Evolutionary conservation across 2,329 filamentous ascomycete species (phyloP).

Genomic region (Lasiodiplodia gonubiensis): DNA sequence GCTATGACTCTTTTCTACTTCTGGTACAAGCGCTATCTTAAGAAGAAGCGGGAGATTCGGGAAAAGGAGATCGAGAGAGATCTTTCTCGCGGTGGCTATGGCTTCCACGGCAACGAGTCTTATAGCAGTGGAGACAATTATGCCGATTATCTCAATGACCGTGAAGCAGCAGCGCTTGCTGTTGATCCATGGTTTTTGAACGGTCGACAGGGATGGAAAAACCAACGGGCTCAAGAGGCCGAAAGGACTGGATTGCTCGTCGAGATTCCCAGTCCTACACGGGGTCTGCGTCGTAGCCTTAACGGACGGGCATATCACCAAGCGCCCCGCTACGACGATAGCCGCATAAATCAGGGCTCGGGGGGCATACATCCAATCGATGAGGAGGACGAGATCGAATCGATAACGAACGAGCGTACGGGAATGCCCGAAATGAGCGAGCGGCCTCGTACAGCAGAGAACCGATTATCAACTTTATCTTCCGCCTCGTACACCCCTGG

Average conservation of each 20-base stretch:
- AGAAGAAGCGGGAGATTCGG: conserved; percentile 50
- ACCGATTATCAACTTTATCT: conserved; percentile 36
- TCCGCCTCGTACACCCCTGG: conserved; percentile 34
- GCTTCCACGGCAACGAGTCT: conserved; percentile 36
- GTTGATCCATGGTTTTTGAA: conserved; percentile 21
- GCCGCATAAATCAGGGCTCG: conserved; percentile 55
- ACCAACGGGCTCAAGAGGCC: conserved; percentile 42
- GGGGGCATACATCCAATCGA: conserved; percentile 68
- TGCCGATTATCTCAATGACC: conserved; percentile 17
- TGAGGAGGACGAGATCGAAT: conserved; percentile 65
- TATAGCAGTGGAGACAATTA: conserved; percentile 7
- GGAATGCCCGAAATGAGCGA: conserved; percentile 38
- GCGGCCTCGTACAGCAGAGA: conserved; percentile 30
- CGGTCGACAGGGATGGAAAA: conserved; percentile 41
- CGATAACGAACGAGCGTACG: conserved; percentile 34
- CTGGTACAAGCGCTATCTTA: conserved; percentile 52
- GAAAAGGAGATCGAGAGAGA: conserved; percentile 60
- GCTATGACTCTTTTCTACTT: conserved; percentile 52
- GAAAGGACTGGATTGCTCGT: conserved; percentile 55
- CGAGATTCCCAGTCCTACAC: conserved; percentile 55
- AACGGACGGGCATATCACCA: conserved; percentile 45
- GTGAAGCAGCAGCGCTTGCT: conserved; percentile 21
- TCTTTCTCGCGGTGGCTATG: conserved; percentile 57
- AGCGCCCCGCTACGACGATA: conserved; percentile 53
- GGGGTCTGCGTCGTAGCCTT: conserved; percentile 52